Evolutionary conservation across 176 grass and related monocot genomes (phyloP), one percentile per base, ranked within the genome.

Genomic region (Ensete ventricosum): DNA sequence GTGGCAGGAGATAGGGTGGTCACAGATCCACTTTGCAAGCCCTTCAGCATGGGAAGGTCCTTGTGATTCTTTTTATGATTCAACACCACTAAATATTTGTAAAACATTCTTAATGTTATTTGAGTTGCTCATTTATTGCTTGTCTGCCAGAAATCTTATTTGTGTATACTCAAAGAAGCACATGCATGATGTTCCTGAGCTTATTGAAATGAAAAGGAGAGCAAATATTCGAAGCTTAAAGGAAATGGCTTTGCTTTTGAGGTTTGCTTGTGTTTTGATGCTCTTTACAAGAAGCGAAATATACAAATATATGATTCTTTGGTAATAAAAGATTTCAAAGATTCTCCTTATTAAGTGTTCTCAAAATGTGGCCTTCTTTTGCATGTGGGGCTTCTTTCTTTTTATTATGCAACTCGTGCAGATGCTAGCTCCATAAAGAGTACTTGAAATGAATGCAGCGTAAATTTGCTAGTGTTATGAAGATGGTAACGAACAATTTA

Each of bases 21-120:
- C 59, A 91, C 81, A 7, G 95, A 99, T 89, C 86, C 86, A 12
- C 95, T 99, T 82, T 99, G 95, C 84, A 99, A 99, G 73, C 95
- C 95, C 57, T 99, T 94, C 81, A 94, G 95, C 78, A 94, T 99
- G 95, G 90, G 95, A 89, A 99, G 95, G 95, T 94, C 59, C 81
- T 77, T 84, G 51, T 78, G 8, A 62, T 80, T 62, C 3, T 8
- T 54, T 73, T 53, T 23, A 54, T 6, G 34, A 34, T 34, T 7
- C 23, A 74, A 55, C 11, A 29, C 16, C 27, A 2, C 51, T 43
- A 43, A 74, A 27, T 14, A 12, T 74, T 55, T 27, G 23, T 9
- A 55, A 27, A 53, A 74, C 24, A 24, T 74, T 14, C 16, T 74
- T 20, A 13, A 27, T 9, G 16, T 74, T 24, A 24, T 29, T 27